These are phyloP conservation scores for Bretziella fagacearum DNA, from an alignment of 2,329 filamentous ascomycete genomes.

Conservation along the genomic window DNA sequence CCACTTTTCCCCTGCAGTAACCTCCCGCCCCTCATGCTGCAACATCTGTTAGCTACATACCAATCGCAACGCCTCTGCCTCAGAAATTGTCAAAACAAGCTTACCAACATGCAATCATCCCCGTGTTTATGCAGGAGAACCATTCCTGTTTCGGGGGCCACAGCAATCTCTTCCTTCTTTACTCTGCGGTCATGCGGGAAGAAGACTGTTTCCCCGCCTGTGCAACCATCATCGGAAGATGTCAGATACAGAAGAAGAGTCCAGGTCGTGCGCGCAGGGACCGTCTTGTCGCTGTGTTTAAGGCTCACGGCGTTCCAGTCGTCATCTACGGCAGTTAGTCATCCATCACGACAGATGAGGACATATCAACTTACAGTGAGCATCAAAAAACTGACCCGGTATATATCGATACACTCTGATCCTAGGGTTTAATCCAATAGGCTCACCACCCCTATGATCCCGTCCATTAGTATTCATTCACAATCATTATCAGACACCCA, in stretches of 20 bases:
- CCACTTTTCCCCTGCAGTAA: conserved; percentile 74
- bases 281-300: conserved; percentile 19
- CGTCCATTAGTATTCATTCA: neutral
- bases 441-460: conserved; percentile 56
- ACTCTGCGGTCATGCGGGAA: conserved; percentile 51
- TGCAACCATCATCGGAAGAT: conserved; percentile 53
- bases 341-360: no score
- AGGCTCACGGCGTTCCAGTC: conserved; percentile 62
- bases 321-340: conserved; percentile 43
- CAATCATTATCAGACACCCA: neutral
- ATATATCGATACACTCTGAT: conserved; percentile 80
- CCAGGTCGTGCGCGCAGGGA: conserved; percentile 57
- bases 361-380: conserved; percentile 53
- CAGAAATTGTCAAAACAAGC: conserved; percentile 19
- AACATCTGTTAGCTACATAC: neutral
- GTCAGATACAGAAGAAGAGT: conserved; percentile 79
- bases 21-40: conserved; percentile 67
- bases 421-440: conserved; percentile 72
- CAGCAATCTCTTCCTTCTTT: conserved; percentile 47
- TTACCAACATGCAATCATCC: conserved; percentile 63
- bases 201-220: conserved; percentile 82
- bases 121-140: conserved; percentile 78
- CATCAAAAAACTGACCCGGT: conserved; percentile 77
- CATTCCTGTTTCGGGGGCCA: conserved; percentile 68
- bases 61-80: neutral